Evolutionary conservation across 2,329 filamentous ascomycete species (phyloP), one percentile per base, ranked within the genome.

Genomic region (Clarireedia paspali): DNA sequence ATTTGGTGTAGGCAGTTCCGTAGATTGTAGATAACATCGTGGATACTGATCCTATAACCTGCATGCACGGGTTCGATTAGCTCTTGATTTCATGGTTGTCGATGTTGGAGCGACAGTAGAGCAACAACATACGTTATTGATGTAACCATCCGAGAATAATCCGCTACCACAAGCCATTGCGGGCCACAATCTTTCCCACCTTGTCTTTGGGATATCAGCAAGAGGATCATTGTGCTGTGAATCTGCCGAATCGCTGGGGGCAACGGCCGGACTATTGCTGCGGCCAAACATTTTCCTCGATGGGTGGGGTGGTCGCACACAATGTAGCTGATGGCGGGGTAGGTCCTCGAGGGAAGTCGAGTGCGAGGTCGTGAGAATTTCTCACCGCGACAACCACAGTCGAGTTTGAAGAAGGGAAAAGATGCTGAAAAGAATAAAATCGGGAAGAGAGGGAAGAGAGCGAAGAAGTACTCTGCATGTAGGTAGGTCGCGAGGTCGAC

Each of bases 61-160:
- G 17, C 10, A 42, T 42, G 20, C 6, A 2, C 14, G 23, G 23
- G 1, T 23, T 23, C 40, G n/a, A 17, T 44, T 44, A 44, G 40
- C 40, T 17, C n/a, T n/a, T 4, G 17, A 6, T 7, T 44, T 44
- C 14, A 44, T 14, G 39, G 6, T 2, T 15, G 14, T n/a, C 15
- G 39, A 40, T 3, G 23, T 47, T 5, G 38, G 15, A 7, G n/a
- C 36, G 57, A 20, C 20, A 20, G 17, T 7, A 23, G 30, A 38
- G 20, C 20, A 38, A 40, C 73, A 64, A 40, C 73, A 64, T 73
- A 90, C 88, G 66, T 89, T 90, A 72, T 95, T 95, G 68, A 96
- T 82, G 70, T 96, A 96, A 15, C 91, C 91, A 70, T 96, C 91
- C 24, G 87, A 91, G 72, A 96, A 96, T 2, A 96, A 78, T 66